phyloP scores from a whole-genome alignment of 2,329 filamentous ascomycete genomes.

The Pseudocercospora macadamiae region DNA sequence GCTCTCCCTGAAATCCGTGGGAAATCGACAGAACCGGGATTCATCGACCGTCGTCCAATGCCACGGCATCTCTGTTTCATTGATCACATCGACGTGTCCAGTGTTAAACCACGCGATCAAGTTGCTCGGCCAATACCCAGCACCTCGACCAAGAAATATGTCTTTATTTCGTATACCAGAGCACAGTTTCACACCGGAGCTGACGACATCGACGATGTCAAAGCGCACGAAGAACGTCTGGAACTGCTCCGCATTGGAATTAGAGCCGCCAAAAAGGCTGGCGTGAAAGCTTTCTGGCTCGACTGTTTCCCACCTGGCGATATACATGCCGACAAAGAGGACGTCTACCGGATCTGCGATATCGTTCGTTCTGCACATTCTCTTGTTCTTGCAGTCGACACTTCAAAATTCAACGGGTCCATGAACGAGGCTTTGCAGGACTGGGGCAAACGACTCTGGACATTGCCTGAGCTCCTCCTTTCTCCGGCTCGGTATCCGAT shows the following conservation, averaged over 20 bases:
- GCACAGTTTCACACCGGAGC: too few species aligned
- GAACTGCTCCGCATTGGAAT: neutral
- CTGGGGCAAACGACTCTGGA: constrained; percentile 5
- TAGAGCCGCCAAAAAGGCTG: neutral
- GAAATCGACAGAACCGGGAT: too few species aligned
- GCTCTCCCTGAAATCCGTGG: too few species aligned
- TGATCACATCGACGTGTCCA: too few species aligned
- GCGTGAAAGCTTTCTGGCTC: neutral
- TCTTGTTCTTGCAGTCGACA: neutral
- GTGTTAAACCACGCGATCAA: too few species aligned
- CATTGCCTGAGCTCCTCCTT: neutral
- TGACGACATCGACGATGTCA: neutral
- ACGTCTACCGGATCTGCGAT: constrained; percentile 3
- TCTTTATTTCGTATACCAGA: constrained; percentile 5
- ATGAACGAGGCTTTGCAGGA: neutral
- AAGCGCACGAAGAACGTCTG: neutral
- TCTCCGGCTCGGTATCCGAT: neutral
- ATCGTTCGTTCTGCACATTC: constrained; percentile 1
- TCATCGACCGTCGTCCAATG: too few species aligned
- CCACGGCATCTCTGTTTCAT: too few species aligned
- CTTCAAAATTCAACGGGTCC: neutral
- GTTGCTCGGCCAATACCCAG: too few species aligned
- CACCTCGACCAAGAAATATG: too few species aligned
- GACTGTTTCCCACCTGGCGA: neutral
- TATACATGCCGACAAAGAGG: neutral